Evolutionary conservation across 176 grass and related monocot species (phyloP).

Genomic region (Lolium perenne): DNA sequence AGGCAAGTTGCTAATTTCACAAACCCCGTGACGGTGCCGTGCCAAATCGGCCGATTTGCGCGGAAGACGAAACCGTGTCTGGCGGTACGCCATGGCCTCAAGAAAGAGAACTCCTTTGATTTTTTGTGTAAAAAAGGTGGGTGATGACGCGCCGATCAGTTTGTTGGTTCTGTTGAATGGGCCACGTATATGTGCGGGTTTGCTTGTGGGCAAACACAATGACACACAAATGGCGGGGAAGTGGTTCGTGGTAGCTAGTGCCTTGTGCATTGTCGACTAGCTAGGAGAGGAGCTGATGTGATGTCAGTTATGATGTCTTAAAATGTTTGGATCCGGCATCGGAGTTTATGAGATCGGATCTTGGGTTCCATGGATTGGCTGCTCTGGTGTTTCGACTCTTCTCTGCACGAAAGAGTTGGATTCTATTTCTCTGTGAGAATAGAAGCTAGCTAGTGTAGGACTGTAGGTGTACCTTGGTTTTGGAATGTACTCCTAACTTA

Average conservation of each 20-base stretch:
- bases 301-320: not conserved
- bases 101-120: not conserved
- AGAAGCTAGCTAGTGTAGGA: no score
- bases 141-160: not conserved
- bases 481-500: no score
- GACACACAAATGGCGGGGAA: not conserved
- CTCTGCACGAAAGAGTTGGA: not conserved
- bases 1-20: not conserved
- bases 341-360: not conserved
- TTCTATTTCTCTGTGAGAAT: not conserved
- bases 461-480: no score
- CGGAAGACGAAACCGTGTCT: not conserved
- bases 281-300: not conserved
- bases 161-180: not conserved
- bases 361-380: not conserved
- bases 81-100: not conserved
- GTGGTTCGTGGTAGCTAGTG: no score
- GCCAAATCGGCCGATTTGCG: not conserved
- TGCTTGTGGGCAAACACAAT: not conserved
- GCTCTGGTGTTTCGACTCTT: not conserved
- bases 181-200: no score
- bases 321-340: not conserved
- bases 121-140: not conserved
- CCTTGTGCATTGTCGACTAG: no score
- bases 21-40: not conserved